Evolutionary conservation across 805 yeast species (phyloP), one percentile per base, ranked within the genome.

Genomic region (Saitoella complicata): DNA sequence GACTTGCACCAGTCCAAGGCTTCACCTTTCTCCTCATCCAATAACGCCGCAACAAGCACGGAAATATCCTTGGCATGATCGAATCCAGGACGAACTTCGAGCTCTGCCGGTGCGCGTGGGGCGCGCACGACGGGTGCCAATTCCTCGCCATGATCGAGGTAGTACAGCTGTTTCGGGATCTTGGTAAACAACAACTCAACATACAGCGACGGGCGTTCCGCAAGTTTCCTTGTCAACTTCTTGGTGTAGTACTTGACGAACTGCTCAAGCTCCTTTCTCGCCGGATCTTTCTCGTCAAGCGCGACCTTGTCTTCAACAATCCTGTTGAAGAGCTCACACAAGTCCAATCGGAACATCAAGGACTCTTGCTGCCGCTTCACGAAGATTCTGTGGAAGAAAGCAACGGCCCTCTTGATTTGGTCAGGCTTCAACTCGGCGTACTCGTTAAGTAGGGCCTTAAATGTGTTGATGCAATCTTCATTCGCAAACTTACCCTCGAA

Each of bases 341-440:
- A 75, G 57, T 87, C 95, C 33, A 91, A 56, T 42, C 95, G 65
- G 53, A 69, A 78, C 33, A 82, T 58, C 33, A 72, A 61, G 0
- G 76, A 65, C 38, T 76, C 75, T 42, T 68, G 70, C 46, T 80
- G 78, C 37, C 74, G 70, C 41, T 75, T 68, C 41, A 79, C 76
- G 51, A 85, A 75, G 1, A 84, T 60, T 32, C 82, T 66, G 55
- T 82, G 84, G 55, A 86, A 76, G 55, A 73, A 88, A 0, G 79
- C 66, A 6, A 91, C 56, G 7, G 80, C 76, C 41, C 71, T 68
- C 51, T 76, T 77, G 39, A 88, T 62, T 41, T 76, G 78, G 8
- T 63, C 67, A 44, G 75, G 75, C 1, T 70, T 60, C 34, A 87
- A 59, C 46, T 84, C 94, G 42, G 64, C 66, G 56, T 69, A 84